A percentile compares a stretch with the other conserved stretches of the same genome.
phyloP scores from a whole-genome alignment of 2,329 filamentous ascomycete genomes.

The Colletotrichum echinochloae region DNA sequence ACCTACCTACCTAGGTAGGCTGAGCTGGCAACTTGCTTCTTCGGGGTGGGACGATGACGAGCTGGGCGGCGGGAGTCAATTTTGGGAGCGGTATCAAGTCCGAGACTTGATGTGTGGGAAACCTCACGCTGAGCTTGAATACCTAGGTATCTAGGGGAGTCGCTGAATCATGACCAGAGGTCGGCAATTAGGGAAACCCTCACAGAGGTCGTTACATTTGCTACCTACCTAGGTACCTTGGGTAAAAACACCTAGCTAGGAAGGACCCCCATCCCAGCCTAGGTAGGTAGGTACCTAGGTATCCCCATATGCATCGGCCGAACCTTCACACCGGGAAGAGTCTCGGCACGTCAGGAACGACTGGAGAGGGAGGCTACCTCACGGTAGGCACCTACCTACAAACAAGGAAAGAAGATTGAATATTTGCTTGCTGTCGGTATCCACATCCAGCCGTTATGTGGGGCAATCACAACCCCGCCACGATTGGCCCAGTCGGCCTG shows the following conservation, averaged over 20 bases:
- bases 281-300: too few relatives aligned
- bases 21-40: constrained; percentile 18
- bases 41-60: constrained; percentile 14
- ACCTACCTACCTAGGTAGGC: too few relatives aligned
- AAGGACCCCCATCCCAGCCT: background rate
- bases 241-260: background rate
- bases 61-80: constrained; percentile 8
- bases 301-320: background rate
- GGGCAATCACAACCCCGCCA: background rate
- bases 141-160: too few relatives aligned
- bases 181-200: too few relatives aligned
- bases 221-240: too few relatives aligned
- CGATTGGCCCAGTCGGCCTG: constrained; percentile 18
- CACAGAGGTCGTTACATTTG: too few relatives aligned
- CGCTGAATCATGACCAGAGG: background rate
- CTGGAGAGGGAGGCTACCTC: too few relatives aligned
- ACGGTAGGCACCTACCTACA: too few relatives aligned
- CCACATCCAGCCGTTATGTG: background rate
- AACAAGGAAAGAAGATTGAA: background rate
- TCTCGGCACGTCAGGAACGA: constrained; percentile 11
- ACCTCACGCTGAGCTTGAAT: constrained; percentile 13
- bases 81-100: constrained; percentile 16
- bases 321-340: constrained; percentile 16
- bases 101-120: constrained; percentile 9
- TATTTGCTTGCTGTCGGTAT: background rate